Evolutionary conservation across 208 protist genomes (phyloP), one percentile per base, ranked within the genome.

Genomic region (Endotrypanum monterogeii): DNA sequence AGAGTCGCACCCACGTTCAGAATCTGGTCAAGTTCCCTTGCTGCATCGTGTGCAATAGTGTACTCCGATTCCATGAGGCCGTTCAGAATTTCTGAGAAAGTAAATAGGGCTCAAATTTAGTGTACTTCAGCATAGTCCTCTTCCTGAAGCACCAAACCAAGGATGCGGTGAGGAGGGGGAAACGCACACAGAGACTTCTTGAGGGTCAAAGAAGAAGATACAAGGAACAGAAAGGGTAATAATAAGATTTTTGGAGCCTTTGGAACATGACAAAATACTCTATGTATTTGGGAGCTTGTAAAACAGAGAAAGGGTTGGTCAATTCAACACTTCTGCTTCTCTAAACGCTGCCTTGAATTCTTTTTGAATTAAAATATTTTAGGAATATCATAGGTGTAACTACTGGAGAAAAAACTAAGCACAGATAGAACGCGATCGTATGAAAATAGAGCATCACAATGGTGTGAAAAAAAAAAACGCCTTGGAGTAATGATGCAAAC

Each of bases 11-110:
- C 74, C 6, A 14, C 23, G 11, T 57, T 14, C 11, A 78, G 37
- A 18, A 76, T 57, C 1, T 32, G 9, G n/a, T 73, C 56, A 8
- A 80, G 60, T 11, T 80, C 48, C 6, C 35, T 39, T 37, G 68
- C 68, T 23, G 75, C 69, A 14, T 75, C 14, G 0, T n/a, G 14
- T 3, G 52, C 37, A 67, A 67, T 37, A 25, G 37, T 52, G 28
- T 52, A n/a, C 32, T 35, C 44, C 1, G 37, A 54, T 67, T 48
- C 44, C 62, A 67, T 67, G 25, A 44, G 30, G 1, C 5, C 44
- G 30, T 41, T 28, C 58, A 39, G 58, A 41, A 46, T 18, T 11
- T 35, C 30, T n/a, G 7, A 63, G 9, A 5, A 18, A 11, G 20
- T 3, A n/a, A 41, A n/a, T n/a, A 18, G 30, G 7, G 30, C 18